Percentiles rank a stretch among this genome's conserved stretches.
These are phyloP conservation scores for Salix udensis DNA, from an alignment of 345 rosid genomes.

Conservation along the genomic window DNA sequence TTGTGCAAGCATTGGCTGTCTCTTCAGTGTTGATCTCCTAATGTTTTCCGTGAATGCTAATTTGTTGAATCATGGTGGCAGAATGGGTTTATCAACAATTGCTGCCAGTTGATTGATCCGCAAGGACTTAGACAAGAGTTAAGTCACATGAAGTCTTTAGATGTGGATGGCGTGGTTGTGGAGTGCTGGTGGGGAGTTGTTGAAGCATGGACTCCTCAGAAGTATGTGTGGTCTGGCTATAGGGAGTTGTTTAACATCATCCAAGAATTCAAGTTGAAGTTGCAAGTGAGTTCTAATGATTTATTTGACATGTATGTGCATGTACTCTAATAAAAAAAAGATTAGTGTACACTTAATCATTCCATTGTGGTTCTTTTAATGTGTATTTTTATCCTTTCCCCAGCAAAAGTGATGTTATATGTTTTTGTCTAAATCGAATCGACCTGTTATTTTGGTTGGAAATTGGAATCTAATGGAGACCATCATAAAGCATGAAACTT, in stretches of 20 bases:
- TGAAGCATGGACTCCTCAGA: constrained; percentile 92
- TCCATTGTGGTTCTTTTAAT: too few species aligned
- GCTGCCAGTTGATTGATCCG: constrained; percentile 72
- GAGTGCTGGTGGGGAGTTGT: constrained; percentile 99
- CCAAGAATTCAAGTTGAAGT: constrained; percentile 71
- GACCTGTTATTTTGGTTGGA: too few species aligned
- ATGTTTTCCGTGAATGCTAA: too few species aligned
- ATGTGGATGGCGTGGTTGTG: constrained; percentile 72
- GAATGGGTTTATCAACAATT: constrained; percentile 65
- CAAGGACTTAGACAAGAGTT: constrained; percentile 69
- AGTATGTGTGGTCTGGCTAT: constrained; percentile 92
- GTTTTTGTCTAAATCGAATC: too few species aligned
- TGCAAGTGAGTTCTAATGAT: constrained; percentile 52
- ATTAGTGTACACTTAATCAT: too few species aligned
- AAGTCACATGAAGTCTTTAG: constrained; percentile 64
- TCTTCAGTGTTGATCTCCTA: too few species aligned
- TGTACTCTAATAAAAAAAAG: too few species aligned
- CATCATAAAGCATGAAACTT: too few species aligned
- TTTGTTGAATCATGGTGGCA: constrained; percentile 18
- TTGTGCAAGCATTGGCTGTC: too few species aligned
- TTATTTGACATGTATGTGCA: not conserved
- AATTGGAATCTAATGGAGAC: too few species aligned
- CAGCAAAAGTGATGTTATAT: too few species aligned
- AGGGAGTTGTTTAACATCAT: constrained; percentile 70
- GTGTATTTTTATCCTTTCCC: too few species aligned